Percentiles rank a stretch among this genome's conserved stretches.
phyloP scores from a whole-genome alignment of 2,329 filamentous ascomycete genomes.

The Aspergillus intermedius region DNA sequence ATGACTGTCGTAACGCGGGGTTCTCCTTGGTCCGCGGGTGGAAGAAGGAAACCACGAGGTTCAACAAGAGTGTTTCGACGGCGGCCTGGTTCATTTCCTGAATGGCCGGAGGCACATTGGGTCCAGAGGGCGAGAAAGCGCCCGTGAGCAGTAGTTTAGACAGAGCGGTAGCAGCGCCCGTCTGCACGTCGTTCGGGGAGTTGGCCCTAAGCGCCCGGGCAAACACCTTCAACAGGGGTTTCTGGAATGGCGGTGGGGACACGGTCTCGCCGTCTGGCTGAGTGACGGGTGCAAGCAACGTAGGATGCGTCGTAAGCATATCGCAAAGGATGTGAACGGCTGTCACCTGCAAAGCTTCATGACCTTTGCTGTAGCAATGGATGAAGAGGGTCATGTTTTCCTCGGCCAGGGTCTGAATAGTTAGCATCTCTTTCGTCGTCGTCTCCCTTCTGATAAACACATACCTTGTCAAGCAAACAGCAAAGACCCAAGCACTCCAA shows the following conservation, averaged over 20 bases:
- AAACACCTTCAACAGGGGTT: slow-evolving; percentile 76
- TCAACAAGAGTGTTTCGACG: slow-evolving; percentile 69
- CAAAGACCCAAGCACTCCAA: slow-evolving; percentile 85
- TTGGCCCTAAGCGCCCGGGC: slow-evolving; percentile 69
- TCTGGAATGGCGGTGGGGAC: slow-evolving; percentile 41
- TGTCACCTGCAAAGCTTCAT: slow-evolving; percentile 81
- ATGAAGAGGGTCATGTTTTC: slow-evolving; percentile 91
- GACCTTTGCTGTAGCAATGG: slow-evolving; percentile 91
- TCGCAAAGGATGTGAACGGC: slow-evolving; percentile 88
- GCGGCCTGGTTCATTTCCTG: slow-evolving; percentile 49
- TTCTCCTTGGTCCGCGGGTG: slow-evolving; percentile 75
- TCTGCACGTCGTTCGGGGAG: slow-evolving; percentile 67
- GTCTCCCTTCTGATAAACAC: no score
- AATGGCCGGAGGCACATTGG: slow-evolving; percentile 49
- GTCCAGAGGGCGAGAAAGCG: slow-evolving; percentile 50
- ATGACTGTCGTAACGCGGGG: slow-evolving; percentile 72
- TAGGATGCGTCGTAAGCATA: slow-evolving; percentile 81
- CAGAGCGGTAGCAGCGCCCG: slow-evolving; percentile 71
- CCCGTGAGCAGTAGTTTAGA: slow-evolving; percentile 80
- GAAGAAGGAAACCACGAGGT: slow-evolving; percentile 80
- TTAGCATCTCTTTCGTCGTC: slow-evolving; percentile 4
- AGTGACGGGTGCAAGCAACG: slow-evolving; percentile 58
- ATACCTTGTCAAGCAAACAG: slow-evolving; percentile 75
- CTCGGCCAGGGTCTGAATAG: slow-evolving; percentile 64
- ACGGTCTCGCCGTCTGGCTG: slow-evolving; percentile 45